phyloP scores from a whole-genome alignment of 164 flowering plant genomes.

The Magnolia changhungtana region DNA sequence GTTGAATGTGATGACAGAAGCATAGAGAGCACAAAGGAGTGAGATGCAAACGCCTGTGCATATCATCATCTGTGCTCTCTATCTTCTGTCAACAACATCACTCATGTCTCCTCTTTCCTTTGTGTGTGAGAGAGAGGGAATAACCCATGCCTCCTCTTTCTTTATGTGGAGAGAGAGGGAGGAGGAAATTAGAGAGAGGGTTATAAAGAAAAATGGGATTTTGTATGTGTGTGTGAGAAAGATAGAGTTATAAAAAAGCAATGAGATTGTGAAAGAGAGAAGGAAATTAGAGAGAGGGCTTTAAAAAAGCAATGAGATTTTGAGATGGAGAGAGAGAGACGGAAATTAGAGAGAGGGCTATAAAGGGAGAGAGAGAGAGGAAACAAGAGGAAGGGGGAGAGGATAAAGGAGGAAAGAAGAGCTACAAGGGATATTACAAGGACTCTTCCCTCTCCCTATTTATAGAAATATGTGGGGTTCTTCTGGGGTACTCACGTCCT shows the following conservation, averaged over 20 bases:
- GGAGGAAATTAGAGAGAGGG: too few relatives aligned
- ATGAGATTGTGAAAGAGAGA: not conserved
- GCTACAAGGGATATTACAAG: not conserved
- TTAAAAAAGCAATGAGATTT: not conserved
- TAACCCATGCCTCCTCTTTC: conserved; percentile 5
- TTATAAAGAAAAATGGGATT: too few relatives aligned
- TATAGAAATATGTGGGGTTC: conserved; percentile 3
- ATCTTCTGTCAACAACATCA: conserved; percentile 39
- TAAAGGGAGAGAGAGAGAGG: not conserved
- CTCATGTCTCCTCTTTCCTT: not conserved
- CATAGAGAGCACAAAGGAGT: conserved; percentile 68
- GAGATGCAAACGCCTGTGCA: conserved; percentile 31
- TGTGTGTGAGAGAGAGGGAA: too few relatives aligned
- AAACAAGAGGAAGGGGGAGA: not conserved
- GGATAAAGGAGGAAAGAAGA: not conserved
- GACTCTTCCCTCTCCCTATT: not conserved
- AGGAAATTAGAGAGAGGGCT: not conserved
- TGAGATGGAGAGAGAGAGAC: too few relatives aligned
- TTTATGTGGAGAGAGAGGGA: not conserved
- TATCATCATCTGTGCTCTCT: conserved; percentile 23
- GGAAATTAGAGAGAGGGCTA: not conserved
- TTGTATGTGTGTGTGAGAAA: too few relatives aligned
- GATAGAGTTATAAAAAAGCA: too few relatives aligned
- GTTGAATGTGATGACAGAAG: conserved; percentile 34
- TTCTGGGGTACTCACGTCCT: not conserved